A percentile compares a stretch with the other conserved stretches of the same genome.
phyloP scores from a whole-genome alignment of 768 basidiomycete species.

The Boletus vinaceobasis region DNA sequence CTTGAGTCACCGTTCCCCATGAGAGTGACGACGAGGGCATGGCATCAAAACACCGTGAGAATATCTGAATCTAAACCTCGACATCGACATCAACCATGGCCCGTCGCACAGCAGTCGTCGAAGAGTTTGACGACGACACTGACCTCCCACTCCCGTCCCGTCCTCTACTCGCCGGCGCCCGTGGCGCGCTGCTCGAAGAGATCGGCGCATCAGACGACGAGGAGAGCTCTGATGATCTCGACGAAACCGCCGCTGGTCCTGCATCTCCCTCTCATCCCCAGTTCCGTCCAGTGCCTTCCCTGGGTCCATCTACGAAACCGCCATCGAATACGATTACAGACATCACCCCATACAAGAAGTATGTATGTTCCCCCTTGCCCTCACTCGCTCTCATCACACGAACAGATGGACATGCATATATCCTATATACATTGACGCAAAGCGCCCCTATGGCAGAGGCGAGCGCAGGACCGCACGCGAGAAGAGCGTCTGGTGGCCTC shows the following conservation, averaged over 20 bases:
- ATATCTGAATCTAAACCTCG: constrained; percentile 3
- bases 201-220: constrained; percentile 56
- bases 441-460: constrained; percentile 80
- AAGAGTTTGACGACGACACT: constrained; percentile 93
- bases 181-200: constrained; percentile 78
- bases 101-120: constrained; percentile 62
- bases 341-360: constrained; percentile 84
- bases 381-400: constrained; percentile 3
- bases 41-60: constrained; percentile 27
- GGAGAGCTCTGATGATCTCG: constrained; percentile 30
- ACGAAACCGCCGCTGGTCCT: constrained; percentile 45
- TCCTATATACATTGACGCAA: constrained; percentile 96
- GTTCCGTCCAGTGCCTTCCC: constrained; percentile 16
- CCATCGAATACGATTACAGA: constrained; percentile 52
- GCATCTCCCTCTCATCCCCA: constrained; percentile 47
- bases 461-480: constrained; percentile 76
- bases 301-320: constrained; percentile 21
- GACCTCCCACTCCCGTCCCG: constrained; percentile 78
- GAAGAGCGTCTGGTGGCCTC: constrained; percentile 90
- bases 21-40: not conserved
- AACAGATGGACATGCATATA: constrained; percentile 93
- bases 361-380: constrained; percentile 25
- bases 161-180: constrained; percentile 59
- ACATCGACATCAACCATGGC: constrained; percentile 47
- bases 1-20: constrained; percentile 9